Evolutionary conservation across 2,329 filamentous ascomycete genomes (phyloP), one percentile per base, ranked within the genome.

Genomic region (Paecilomyces sp.): DNA sequence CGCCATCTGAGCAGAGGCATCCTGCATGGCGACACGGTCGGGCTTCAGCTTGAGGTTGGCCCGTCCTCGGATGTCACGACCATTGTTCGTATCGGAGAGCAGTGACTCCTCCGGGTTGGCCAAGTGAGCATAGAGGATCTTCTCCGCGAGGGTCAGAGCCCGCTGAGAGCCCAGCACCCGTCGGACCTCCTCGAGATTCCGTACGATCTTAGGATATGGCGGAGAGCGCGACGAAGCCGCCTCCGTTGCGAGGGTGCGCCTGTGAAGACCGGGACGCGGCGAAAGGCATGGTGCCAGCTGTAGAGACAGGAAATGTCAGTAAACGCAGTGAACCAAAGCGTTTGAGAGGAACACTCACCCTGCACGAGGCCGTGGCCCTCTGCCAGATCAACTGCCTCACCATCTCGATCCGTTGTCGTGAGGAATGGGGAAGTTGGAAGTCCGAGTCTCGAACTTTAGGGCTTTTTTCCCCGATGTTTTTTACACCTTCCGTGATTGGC

Each of bases 1-100:
- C 1, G 94, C 94, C 94, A 99, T 99, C 80, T 99, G 94, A 5
- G 94, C 94, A 31, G 91, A 96, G 13, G 94, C 94, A 80, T 99
- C 94, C 78, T 99, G 94, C 94, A 99, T 99, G 65, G 95, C 95
- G 67, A 97, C 94, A 57, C 94, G 86, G 75, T 99, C 94, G 24
- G 94, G 94, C 77, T 96, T 96, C 75, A 99, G 88, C 81, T 96
- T 96, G 77, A 99, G 83, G 74, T 96, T 97, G 56, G 92, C 92
- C 71, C 87, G 87, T 66, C 93, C 93, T 51, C 94, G 87, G 63
- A 99, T 88, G 70, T 88, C 84, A 57, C 85, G 85, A 66, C 92
- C 93, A 83, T 92, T 91, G 75, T 91, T 84, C 56, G 92, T 97
- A 70, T 87, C 86, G 57, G 85, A 86, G 62, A 96, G 81, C 57